These are phyloP conservation scores for Jaapia argillacea DNA, from an alignment of 768 basidiomycete genomes.

Conservation along the genomic window DNA sequence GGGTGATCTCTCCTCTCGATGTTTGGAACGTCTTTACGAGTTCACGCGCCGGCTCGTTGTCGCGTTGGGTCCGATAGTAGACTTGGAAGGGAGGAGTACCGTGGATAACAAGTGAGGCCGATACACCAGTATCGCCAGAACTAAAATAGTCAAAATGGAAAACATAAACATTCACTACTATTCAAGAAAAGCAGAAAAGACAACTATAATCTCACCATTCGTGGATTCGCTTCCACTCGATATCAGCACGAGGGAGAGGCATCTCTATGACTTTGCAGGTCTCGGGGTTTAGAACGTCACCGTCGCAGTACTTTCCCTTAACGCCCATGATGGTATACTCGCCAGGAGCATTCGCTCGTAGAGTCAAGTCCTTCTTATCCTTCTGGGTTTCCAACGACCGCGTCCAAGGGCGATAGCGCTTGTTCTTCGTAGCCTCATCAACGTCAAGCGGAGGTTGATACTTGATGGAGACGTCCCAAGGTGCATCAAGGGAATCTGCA, in stretches of 20 bases:
- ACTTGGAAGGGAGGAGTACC: slow-evolving; percentile 88
- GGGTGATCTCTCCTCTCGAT: slow-evolving; percentile 71
- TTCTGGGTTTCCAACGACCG: slow-evolving; percentile 46
- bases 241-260: slow-evolving; percentile 73
- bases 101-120: slow-evolving; percentile 75
- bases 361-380: slow-evolving; percentile 29
- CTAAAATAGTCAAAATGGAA: slow-evolving; percentile 24
- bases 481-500: slow-evolving; percentile 52
- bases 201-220: slow-evolving; percentile 52
- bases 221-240: slow-evolving; percentile 82
- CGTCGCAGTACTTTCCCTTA: slow-evolving; percentile 72
- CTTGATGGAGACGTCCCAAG: slow-evolving; percentile 54
- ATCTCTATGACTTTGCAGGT: slow-evolving; percentile 67
- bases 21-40: slow-evolving; percentile 47
- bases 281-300: slow-evolving; percentile 79
- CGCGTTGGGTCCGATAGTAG: slow-evolving; percentile 64
- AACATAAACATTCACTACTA: too few relatives aligned
- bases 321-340: slow-evolving; percentile 67
- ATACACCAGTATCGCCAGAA: slow-evolving; percentile 87
- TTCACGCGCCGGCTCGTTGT: slow-evolving; percentile 55
- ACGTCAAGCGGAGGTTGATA: slow-evolving; percentile 45
- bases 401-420: slow-evolving; percentile 49
- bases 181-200: slow-evolving; percentile 1
- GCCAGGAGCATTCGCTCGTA: slow-evolving; percentile 56
- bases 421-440: slow-evolving; percentile 23